These are phyloP conservation scores for Fagopyrum esculentum DNA, from an alignment of 148 eudicot species.

Conservation along the genomic window DNA sequence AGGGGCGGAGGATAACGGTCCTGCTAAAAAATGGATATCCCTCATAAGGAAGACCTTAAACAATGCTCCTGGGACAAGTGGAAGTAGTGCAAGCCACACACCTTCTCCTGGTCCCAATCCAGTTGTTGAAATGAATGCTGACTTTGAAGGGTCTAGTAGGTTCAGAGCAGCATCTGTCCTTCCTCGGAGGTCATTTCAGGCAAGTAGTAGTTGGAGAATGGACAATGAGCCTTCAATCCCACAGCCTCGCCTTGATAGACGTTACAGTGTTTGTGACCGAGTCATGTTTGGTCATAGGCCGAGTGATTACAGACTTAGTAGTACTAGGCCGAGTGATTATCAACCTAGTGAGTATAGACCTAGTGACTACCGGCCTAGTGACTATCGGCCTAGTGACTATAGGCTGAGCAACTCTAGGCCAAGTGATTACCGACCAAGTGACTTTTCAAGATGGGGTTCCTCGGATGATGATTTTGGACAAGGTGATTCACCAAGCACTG, in stretches of 20 bases:
- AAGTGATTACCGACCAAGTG: slow-evolving; percentile 61
- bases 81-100: slow-evolving; percentile 58
- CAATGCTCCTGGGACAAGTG: slow-evolving; percentile 74
- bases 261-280: slow-evolving; percentile 88
- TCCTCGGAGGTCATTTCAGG: slow-evolving; percentile 80
- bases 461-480: slow-evolving; percentile 81
- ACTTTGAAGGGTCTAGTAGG: slow-evolving; percentile 75
- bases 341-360: slow-evolving; percentile 9
- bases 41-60: slow-evolving; percentile 69
- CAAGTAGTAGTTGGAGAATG: slow-evolving; percentile 46
- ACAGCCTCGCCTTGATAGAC: slow-evolving; percentile 78
- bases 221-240: slow-evolving; percentile 49
- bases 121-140: slow-evolving; percentile 69
- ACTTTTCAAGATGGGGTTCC: slow-evolving; percentile 77
- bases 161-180: slow-evolving; percentile 52
- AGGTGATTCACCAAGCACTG: slow-evolving; percentile 78
- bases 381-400: slow-evolving; percentile 36
- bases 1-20: slow-evolving; percentile 89
- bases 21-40: slow-evolving; percentile 80
- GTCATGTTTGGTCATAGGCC: slow-evolving; percentile 73
- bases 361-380: slow-evolving; percentile 15
- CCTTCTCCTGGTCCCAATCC: slow-evolving; percentile 94
- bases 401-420: slow-evolving; percentile 61
- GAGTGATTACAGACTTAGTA: slow-evolving; percentile 46
- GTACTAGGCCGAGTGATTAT: slow-evolving; percentile 33